These are phyloP conservation scores for Chrysochromulina parva DNA, from an alignment of 78 protist genomes.

Conservation along the genomic window DNA sequence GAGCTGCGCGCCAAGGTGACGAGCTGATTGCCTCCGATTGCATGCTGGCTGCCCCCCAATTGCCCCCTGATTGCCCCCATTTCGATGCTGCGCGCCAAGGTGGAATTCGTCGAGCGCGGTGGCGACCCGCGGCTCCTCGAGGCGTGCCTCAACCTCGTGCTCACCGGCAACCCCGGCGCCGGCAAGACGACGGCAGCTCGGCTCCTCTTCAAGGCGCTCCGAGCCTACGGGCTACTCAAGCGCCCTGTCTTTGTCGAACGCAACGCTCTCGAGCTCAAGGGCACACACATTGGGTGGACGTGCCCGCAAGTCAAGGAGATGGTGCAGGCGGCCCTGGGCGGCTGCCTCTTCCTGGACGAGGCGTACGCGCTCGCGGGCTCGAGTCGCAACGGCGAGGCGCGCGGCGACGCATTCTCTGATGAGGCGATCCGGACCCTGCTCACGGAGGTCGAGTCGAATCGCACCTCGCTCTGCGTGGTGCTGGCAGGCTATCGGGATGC, in stretches of 20 bases:
- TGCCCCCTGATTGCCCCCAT: too few species aligned
- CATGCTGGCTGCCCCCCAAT: too few species aligned
- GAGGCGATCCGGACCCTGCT: slow-evolving; percentile 22
- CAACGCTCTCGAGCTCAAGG: background rate
- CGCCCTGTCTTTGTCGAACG: background rate
- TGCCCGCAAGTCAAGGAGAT: slow-evolving; percentile 3
- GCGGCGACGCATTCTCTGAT: background rate
- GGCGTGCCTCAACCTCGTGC: slow-evolving; percentile 14
- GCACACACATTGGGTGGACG: slow-evolving; percentile 11
- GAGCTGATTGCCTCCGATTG: too few species aligned
- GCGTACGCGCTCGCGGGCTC: slow-evolving; percentile 45
- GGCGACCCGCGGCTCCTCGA: slow-evolving; percentile 11
- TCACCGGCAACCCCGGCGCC: slow-evolving; percentile 21
- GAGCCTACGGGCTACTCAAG: background rate
- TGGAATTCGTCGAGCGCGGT: background rate
- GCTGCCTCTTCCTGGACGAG: slow-evolving; percentile 58
- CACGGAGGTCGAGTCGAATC: background rate
- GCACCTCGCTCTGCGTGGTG: slow-evolving; percentile 9
- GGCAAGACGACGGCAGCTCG: slow-evolving; percentile 2
- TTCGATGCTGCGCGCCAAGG: background rate
- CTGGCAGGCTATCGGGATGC: background rate
- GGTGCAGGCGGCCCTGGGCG: background rate
- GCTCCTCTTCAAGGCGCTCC: background rate
- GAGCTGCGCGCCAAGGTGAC: background rate
- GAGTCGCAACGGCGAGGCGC: background rate